Percentiles rank a stretch among this genome's conserved stretches.
These are phyloP conservation scores for Sindora glabra DNA, from an alignment of 306 rosid species.

Conservation along the genomic window DNA sequence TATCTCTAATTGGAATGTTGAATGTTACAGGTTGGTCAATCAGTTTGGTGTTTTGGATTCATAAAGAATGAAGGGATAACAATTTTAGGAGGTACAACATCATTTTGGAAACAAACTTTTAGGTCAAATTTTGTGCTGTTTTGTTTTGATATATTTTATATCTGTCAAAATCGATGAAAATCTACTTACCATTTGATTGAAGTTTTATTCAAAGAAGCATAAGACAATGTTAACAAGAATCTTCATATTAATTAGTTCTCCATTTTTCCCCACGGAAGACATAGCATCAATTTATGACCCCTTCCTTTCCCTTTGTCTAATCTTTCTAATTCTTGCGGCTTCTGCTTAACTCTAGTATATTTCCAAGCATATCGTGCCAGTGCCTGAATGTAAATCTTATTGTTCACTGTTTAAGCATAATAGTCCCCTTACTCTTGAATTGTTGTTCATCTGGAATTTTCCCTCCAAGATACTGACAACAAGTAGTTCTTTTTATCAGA, in stretches of 20 bases:
- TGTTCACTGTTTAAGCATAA: too few species aligned
- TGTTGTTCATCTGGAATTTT: not conserved
- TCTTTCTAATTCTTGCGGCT: not conserved
- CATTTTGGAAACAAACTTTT: not conserved
- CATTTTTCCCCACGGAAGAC: not conserved
- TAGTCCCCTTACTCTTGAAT: not conserved
- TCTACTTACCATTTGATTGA: not conserved
- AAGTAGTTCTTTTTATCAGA: slow-evolving; percentile 39
- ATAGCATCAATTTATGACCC: not conserved
- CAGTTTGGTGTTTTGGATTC: slow-evolving; percentile 92
- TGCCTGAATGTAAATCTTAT: not conserved
- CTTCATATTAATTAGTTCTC: not conserved
- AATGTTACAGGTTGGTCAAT: slow-evolving; percentile 50
- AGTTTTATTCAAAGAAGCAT: not conserved
- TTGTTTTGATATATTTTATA: too few species aligned
- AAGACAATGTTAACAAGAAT: not conserved
- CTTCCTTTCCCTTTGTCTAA: not conserved
- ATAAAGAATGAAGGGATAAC: slow-evolving; percentile 68
- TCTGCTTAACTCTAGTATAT: not conserved
- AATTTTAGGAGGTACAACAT: slow-evolving; percentile 83
- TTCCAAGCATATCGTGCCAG: not conserved
- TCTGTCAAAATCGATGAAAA: too few species aligned
- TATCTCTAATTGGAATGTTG: slow-evolving; percentile 14
- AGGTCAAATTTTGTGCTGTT: not conserved
- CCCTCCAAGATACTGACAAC: slow-evolving; percentile 17